Percentiles rank a stretch among this genome's conserved stretches.
Conservation (phyloP, 164 flowering plant genomes). For the Cinnamomum micranthum region DNA sequence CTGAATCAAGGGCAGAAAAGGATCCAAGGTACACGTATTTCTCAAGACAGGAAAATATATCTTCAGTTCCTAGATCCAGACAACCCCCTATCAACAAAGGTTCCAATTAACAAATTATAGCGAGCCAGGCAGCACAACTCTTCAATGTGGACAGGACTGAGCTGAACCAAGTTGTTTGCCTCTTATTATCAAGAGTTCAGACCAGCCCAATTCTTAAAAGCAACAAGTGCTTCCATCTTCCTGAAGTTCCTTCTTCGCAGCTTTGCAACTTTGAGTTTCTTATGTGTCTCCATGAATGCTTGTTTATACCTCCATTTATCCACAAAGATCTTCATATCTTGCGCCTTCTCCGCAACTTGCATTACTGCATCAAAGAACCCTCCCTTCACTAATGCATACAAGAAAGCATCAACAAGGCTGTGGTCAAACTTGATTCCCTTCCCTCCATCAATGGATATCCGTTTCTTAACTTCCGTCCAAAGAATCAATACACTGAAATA, state of each 20-base stretch:
- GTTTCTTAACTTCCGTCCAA: slow-evolving; percentile 82
- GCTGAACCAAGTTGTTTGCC: background rate
- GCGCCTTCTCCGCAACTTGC: slow-evolving; percentile 89
- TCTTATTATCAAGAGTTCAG: slow-evolving; percentile 39
- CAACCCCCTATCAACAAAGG: background rate
- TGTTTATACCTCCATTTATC: slow-evolving; percentile 98
- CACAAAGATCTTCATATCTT: slow-evolving; percentile 80
- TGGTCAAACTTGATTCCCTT: slow-evolving; percentile 53
- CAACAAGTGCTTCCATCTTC: slow-evolving; percentile 84
- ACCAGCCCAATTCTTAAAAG: slow-evolving; percentile 95
- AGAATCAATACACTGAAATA: slow-evolving; percentile 75
- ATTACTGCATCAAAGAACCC: slow-evolving; percentile 96
- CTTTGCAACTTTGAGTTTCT: slow-evolving; percentile 78
- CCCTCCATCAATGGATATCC: slow-evolving; percentile 34
- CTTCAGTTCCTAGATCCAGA: background rate
- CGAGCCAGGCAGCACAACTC: background rate
- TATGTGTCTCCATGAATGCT: slow-evolving; percentile 94
- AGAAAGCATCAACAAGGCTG: slow-evolving; percentile 82
- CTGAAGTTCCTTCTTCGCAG: slow-evolving; percentile 66
- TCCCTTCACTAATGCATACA: slow-evolving; percentile 84
- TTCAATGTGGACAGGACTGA: background rate
- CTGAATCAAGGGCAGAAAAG: no score
- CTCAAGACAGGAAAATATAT: no score
- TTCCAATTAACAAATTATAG: background rate
- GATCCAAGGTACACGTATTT: no score